Conservation (phyloP, 495 filamentous ascomycete species). For the Cenococcum geophilum region DNA sequence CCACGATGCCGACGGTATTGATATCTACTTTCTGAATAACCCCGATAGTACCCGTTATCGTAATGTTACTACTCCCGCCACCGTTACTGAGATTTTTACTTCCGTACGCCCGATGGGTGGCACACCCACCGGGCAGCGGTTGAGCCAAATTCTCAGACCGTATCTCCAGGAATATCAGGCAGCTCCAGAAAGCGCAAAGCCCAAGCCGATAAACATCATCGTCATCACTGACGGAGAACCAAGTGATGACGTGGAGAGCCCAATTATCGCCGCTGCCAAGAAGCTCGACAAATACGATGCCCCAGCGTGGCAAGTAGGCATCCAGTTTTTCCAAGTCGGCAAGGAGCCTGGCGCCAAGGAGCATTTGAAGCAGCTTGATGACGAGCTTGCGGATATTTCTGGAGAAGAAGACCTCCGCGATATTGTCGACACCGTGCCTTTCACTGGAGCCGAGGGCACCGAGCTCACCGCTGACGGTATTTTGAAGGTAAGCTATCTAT, state of each 20-base stretch:
- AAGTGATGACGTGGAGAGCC: conserved; percentile 69
- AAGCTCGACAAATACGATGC: conserved; percentile 67
- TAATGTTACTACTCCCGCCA: conserved; percentile 48
- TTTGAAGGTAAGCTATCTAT: conserved; percentile 49
- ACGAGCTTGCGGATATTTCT: conserved; percentile 54
- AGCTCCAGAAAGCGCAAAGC: conserved; percentile 51
- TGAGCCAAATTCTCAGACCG: conserved; percentile 66
- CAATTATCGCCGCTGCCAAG: conserved; percentile 61
- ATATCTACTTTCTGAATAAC: conserved; percentile 87
- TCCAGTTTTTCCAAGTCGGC: conserved; percentile 97
- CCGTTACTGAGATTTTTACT: conserved; percentile 62
- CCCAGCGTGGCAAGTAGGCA: conserved; percentile 78
- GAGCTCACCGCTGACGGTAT: conserved; percentile 61
- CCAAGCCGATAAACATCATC: conserved; percentile 86
- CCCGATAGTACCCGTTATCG: conserved; percentile 43
- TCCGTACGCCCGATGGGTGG: conserved; percentile 55
- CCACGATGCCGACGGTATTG: conserved; percentile 85
- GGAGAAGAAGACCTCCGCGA: conserved; percentile 58
- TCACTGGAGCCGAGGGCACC: conserved; percentile 45
- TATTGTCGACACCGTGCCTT: conserved; percentile 91
- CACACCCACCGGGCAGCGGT: conserved; percentile 70
- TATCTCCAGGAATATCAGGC: conserved; percentile 50
- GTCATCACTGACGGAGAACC: conserved; percentile 87
- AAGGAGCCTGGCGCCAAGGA: conserved; percentile 57
- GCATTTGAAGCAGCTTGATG: conserved; percentile 71